Conservation (phyloP, 257 asterid genomes). For the Echites panduratus region DNA sequence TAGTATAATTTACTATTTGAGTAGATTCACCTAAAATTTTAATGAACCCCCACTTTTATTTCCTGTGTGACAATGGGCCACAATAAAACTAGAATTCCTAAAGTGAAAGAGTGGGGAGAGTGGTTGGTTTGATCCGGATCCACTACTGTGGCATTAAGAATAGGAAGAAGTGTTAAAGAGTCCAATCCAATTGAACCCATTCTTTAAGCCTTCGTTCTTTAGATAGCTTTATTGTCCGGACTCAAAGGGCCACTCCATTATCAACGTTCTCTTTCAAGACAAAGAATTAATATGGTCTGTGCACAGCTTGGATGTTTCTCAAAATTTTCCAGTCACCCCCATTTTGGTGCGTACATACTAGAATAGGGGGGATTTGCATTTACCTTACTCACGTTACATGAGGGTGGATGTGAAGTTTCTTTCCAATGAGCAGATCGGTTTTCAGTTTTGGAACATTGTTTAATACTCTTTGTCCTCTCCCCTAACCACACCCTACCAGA, state of each 20-base stretch:
- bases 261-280: no score
- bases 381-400: neutral
- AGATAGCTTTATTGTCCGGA: neutral
- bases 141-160: neutral
- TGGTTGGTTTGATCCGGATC: no score
- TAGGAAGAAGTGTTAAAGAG: neutral
- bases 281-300: no score
- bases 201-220: neutral
- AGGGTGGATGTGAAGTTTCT: neutral
- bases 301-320: no score
- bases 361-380: neutral
- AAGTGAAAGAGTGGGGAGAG: no score
- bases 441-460: neutral
- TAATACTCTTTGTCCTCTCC: neutral
- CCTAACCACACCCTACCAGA: neutral
- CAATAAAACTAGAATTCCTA: no score
- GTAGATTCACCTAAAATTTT: no score
- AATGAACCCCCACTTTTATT: no score
- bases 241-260: neutral
- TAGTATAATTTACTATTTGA: no score
- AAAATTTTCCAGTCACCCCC: neutral
- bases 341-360: neutral
- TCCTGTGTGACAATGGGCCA: no score
- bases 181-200: neutral
- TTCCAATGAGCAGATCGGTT: neutral